phyloP scores from a whole-genome alignment of 495 filamentous ascomycete genomes.

The Lasiosphaeriaceae sp. region DNA sequence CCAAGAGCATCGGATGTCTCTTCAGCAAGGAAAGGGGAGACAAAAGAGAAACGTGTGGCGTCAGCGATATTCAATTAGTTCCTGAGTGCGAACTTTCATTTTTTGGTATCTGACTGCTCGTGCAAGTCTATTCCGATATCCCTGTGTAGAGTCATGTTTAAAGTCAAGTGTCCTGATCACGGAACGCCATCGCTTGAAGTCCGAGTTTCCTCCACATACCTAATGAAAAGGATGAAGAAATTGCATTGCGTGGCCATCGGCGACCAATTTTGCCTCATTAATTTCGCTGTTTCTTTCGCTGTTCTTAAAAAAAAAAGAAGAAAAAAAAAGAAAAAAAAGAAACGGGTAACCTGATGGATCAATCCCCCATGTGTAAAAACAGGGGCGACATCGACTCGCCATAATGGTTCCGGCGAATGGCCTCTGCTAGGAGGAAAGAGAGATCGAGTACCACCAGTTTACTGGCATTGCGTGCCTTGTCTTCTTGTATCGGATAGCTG shows the following conservation, averaged over 20 bases:
- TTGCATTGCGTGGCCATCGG: not conserved
- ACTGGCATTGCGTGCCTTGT: conserved; percentile 63
- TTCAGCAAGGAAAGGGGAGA: not conserved
- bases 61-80: conserved; percentile 4
- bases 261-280: not conserved
- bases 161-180: conserved; percentile 13
- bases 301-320: conserved; percentile 10
- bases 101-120: conserved; percentile 33
- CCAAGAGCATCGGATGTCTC: not conserved
- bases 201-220: conserved; percentile 12
- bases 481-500: conserved; percentile 81
- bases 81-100: conserved; percentile 20
- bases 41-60: not conserved
- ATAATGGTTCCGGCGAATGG: conserved; percentile 92
- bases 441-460: conserved; percentile 90
- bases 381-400: conserved; percentile 82
- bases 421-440: conserved; percentile 81
- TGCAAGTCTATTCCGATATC: conserved; percentile 19
- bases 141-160: conserved; percentile 10
- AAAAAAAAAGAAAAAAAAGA: conserved; percentile 10
- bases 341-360: conserved; percentile 17
- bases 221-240: conserved; percentile 1
- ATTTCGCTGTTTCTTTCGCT: not conserved
- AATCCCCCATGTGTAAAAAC: conserved; percentile 68
- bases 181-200: conserved; percentile 30